Conservation (phyloP, 176 grass and related monocot species). For the Poa pratensis region DNA sequence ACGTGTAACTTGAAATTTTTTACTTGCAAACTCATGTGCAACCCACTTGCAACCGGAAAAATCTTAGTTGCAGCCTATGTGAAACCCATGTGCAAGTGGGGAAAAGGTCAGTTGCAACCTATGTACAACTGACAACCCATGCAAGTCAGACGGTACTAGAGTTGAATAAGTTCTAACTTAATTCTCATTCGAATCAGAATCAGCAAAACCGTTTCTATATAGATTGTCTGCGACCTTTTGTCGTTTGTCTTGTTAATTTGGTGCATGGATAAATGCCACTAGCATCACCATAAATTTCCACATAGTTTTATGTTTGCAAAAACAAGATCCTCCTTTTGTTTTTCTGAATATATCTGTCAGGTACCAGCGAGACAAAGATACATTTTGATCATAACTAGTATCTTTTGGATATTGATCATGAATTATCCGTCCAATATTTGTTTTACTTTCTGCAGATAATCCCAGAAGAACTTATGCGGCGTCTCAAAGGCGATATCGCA, state of each 20-base stretch:
- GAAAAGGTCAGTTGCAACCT: no score
- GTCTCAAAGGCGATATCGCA: not conserved
- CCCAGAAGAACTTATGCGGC: not conserved
- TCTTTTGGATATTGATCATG: not conserved
- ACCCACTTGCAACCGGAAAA: no score
- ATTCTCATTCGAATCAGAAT: no score
- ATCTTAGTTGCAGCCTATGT: no score
- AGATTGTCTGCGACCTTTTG: not conserved
- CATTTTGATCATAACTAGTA: not conserved
- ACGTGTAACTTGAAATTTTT: no score
- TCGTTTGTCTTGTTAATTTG: not conserved
- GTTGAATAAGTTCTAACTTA: no score
- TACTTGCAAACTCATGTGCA: no score
- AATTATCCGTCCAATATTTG: not conserved
- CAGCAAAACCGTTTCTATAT: not conserved
- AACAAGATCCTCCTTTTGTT: not conserved
- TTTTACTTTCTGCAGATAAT: conserved; percentile 16
- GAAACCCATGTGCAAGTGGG: no score
- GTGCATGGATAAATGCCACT: not conserved
- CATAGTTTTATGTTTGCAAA: not conserved
- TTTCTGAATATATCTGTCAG: not conserved
- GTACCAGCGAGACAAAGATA: not conserved
- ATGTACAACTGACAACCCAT: no score
- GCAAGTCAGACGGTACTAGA: no score
- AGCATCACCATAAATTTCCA: not conserved